Evolutionary conservation across 2,329 filamentous ascomycete genomes (phyloP).

Genomic region (Chrysoporthe austroafricana): DNA sequence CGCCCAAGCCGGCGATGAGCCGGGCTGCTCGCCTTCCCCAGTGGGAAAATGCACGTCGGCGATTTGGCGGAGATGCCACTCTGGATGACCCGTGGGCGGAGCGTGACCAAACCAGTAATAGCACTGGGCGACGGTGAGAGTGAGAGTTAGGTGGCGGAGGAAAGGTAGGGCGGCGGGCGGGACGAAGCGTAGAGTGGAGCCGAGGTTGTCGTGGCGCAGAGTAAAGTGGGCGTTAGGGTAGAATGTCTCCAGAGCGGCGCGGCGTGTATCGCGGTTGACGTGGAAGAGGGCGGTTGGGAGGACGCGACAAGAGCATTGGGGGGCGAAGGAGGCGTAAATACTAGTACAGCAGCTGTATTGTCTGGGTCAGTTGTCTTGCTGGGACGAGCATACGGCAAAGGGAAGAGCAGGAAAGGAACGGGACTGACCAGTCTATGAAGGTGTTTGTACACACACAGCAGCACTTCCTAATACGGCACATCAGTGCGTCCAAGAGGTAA

Average conservation of each 20-base stretch:
- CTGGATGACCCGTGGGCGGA: background rate
- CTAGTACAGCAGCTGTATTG: conserved; percentile 9
- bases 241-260: conserved; percentile 6
- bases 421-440: conserved; percentile 11
- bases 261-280: conserved; percentile 6
- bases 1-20: background rate
- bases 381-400: background rate
- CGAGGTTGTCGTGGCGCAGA: conserved; percentile 14
- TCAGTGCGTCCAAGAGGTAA: background rate
- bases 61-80: background rate
- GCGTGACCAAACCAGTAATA: conserved; percentile 16
- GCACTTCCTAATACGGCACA: background rate
- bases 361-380: background rate
- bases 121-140: conserved; percentile 5
- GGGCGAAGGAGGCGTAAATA: conserved; percentile 8
- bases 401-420: background rate
- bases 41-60: background rate
- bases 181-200: conserved; percentile 1
- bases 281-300: conserved; percentile 4
- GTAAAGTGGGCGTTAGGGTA: background rate
- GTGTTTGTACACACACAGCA: conserved; percentile 8
- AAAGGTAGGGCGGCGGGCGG: conserved; percentile 7
- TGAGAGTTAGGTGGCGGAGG: background rate
- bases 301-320: conserved; percentile 3
- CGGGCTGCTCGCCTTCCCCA: background rate